Conservation (phyloP, 352 stramenopile species). For the Chrysophaeum taylorii region DNA sequence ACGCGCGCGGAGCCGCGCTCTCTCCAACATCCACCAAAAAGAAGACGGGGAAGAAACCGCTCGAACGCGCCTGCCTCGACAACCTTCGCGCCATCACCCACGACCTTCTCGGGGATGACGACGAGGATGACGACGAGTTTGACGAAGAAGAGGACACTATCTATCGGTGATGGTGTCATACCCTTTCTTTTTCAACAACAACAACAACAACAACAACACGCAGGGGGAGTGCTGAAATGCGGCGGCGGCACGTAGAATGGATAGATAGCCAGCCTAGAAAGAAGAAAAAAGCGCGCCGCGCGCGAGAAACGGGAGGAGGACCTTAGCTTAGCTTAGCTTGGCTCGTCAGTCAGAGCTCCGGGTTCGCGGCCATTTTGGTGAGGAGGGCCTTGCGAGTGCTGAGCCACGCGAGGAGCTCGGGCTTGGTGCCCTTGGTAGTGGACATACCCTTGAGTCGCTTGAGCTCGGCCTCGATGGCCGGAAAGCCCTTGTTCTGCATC, state of each 20-base stretch:
- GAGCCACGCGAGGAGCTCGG: background rate
- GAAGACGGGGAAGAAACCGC: background rate
- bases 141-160: background rate
- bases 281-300: too few relatives aligned
- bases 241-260: too few relatives aligned
- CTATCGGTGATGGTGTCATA: too few relatives aligned
- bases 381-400: constrained; percentile 5
- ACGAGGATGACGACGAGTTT: background rate
- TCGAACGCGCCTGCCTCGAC: background rate
- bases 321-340: too few relatives aligned
- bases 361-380: background rate
- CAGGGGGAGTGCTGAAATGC: too few relatives aligned
- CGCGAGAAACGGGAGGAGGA: too few relatives aligned
- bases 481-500: background rate
- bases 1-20: too few relatives aligned
- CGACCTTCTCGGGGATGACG: background rate
- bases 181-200: too few relatives aligned
- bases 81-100: background rate
- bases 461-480: background rate
- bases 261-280: too few relatives aligned
- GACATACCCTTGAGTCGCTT: background rate
- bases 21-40: background rate
- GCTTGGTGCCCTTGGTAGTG: background rate
- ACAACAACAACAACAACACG: too few relatives aligned
- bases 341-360: too few relatives aligned